These are phyloP conservation scores for Saururus chinensis DNA, from an alignment of 164 flowering plant genomes.

Conservation along the genomic window DNA sequence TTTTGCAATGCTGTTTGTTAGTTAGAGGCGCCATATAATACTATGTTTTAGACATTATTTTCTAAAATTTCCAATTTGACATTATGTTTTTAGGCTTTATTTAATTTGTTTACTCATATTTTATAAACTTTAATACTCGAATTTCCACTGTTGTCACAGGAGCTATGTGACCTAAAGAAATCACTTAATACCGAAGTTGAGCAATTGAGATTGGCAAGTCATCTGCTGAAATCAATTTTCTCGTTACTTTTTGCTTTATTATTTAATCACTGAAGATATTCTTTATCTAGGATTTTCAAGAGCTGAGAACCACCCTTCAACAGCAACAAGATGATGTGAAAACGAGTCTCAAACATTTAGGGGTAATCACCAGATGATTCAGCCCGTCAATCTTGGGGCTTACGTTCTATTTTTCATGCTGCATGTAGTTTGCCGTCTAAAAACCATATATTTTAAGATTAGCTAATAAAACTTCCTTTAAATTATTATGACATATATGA, in stretches of 20 bases:
- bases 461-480: no score
- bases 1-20: no score
- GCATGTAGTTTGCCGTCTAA: no score
- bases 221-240: neutral
- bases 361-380: slow-evolving; percentile 6
- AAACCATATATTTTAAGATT: no score
- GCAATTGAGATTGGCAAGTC: slow-evolving; percentile 62
- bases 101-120: neutral
- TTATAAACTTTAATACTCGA: neutral
- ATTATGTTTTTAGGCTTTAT: neutral
- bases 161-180: slow-evolving; percentile 66
- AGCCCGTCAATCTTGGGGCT: no score
- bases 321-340: slow-evolving; percentile 88
- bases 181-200: slow-evolving; percentile 82
- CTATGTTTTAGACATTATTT: no score
- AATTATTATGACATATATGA: no score
- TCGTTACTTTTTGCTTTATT: neutral
- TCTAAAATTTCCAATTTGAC: no score
- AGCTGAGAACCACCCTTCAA: slow-evolving; percentile 63
- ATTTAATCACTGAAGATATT: neutral
- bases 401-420: no score
- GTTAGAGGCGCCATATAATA: no score
- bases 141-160: slow-evolving; percentile 27
- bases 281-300: slow-evolving; percentile 35
- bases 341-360: slow-evolving; percentile 40